A percentile compares a stretch with the other conserved stretches of the same genome.
Evolutionary conservation across 345 rosid genomes (phyloP).

Genomic region (Noccaea caerulescens): DNA sequence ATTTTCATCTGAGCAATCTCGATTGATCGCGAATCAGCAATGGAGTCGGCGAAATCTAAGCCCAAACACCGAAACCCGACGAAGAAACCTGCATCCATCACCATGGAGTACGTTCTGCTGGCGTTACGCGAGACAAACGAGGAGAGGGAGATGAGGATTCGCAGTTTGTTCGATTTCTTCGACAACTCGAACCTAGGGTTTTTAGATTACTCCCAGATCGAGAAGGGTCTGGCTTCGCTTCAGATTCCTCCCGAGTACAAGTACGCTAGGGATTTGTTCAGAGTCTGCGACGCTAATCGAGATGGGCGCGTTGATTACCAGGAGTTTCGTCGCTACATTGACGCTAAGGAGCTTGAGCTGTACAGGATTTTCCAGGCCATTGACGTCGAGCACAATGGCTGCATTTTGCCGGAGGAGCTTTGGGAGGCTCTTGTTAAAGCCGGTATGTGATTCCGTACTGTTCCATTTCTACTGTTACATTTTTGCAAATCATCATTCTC

Average conservation of each 20-base stretch:
- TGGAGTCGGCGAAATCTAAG: constrained; percentile 48
- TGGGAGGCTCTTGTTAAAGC: constrained; percentile 91
- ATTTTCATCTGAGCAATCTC: neutral
- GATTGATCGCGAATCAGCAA: constrained; percentile 37
- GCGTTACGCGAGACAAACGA: constrained; percentile 84
- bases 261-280: constrained; percentile 86
- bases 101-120: constrained; percentile 86
- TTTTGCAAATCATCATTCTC: neutral
- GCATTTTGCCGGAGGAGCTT: constrained; percentile 94
- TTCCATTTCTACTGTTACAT: constrained; percentile 18
- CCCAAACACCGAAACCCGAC: constrained; percentile 50
- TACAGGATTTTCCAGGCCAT: constrained; percentile 77
- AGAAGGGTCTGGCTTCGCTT: constrained; percentile 74
- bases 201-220: constrained; percentile 83
- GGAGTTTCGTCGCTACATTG: constrained; percentile 92
- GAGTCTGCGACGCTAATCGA: constrained; percentile 81
- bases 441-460: constrained; percentile 53
- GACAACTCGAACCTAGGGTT: constrained; percentile 68
- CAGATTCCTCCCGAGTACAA: constrained; percentile 89
- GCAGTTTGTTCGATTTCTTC: constrained; percentile 79
- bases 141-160: constrained; percentile 81
- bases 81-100: constrained; percentile 55
- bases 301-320: constrained; percentile 91
- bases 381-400: constrained; percentile 86
- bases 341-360: constrained; percentile 80